phyloP scores from a whole-genome alignment of 148 eudicot species.

The Heliosperma pusillum region DNA sequence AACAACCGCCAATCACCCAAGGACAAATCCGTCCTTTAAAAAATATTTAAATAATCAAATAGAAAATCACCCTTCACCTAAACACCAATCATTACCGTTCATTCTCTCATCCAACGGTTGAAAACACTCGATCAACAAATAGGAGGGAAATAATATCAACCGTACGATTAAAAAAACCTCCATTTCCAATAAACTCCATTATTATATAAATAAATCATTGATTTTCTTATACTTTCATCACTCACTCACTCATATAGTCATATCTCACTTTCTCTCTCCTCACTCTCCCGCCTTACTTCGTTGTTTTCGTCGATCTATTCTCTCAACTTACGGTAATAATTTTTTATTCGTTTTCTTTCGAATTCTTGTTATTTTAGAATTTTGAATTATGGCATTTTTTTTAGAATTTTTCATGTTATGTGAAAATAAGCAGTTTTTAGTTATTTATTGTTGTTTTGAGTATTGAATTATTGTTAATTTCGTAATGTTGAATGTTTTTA shows the following conservation, averaged over 20 bases:
- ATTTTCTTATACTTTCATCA: neutral
- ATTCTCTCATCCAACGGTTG: constrained; percentile 24
- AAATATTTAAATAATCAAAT: constrained; percentile 16
- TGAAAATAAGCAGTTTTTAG: too few relatives aligned
- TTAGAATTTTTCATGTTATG: too few relatives aligned
- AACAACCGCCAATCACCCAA: neutral
- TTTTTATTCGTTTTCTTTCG: too few relatives aligned
- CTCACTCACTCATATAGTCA: neutral
- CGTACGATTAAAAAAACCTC: constrained; percentile 25
- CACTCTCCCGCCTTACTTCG: neutral
- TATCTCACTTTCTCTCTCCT: neutral
- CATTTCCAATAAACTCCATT: constrained; percentile 6
- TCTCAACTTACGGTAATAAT: neutral
- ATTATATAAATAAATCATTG: constrained; percentile 11
- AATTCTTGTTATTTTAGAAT: too few relatives aligned
- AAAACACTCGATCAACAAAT: neutral
- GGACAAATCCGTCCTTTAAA: constrained; percentile 18
- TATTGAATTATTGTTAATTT: too few relatives aligned
- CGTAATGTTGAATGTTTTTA: neutral
- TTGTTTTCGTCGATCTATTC: too few relatives aligned
- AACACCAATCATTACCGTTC: constrained; percentile 27
- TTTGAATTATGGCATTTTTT: neutral
- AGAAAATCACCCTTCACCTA: constrained; percentile 9
- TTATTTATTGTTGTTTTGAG: too few relatives aligned
- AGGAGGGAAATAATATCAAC: constrained; percentile 43